Evolutionary conservation across 768 basidiomycete genomes (phyloP), one percentile per base, ranked within the genome.

Genomic region (Suillus paluster): DNA sequence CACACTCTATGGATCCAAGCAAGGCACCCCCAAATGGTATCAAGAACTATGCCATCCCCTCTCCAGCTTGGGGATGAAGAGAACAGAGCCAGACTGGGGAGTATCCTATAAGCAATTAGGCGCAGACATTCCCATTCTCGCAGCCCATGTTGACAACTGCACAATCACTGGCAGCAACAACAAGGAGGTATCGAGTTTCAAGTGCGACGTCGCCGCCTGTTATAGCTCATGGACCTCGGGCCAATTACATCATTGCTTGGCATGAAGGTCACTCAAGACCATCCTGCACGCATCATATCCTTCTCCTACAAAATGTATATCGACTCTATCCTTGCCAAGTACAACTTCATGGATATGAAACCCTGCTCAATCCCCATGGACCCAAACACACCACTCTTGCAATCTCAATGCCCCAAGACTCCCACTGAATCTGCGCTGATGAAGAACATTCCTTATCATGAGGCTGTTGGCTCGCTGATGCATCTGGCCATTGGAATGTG

Each of bases 211-310:
- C 3, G 30, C 30, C 6, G 30, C 30, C 3, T 6, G 30, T 6
- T 30, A 30, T 6, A 30, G 30, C 6, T 30, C 3, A 30, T 30
- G 30, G 30, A 30, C 30, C 30, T 30, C 6, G 30, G 30, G 6
- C 30, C 30, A 3, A 30, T 30, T 30, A 6, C 30, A 30, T 30
- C 6, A 6, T 6, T 73, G 2, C 65, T 73, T 8, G 68, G 69
- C 3, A 67, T 71, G 23, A 61, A 73, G 48, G 63, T 73, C 42
- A 48, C 59, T 4, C 48, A 61, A 8, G 59, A 74, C 42, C 59
- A 57, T 8, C 34, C 42, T 21, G 53, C 57, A 17, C 10, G 19
- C 55, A 52, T 14, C 23, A 25, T 17, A 2, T 23, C 49, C 12
- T 33, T 52, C 12, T 52, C 14, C 3, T 14, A 52, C 9, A 14